Base-by-base conservation (phyloP, 2,329 filamentous ascomycete genomes). In the Botrytis sinoallii region DNA sequence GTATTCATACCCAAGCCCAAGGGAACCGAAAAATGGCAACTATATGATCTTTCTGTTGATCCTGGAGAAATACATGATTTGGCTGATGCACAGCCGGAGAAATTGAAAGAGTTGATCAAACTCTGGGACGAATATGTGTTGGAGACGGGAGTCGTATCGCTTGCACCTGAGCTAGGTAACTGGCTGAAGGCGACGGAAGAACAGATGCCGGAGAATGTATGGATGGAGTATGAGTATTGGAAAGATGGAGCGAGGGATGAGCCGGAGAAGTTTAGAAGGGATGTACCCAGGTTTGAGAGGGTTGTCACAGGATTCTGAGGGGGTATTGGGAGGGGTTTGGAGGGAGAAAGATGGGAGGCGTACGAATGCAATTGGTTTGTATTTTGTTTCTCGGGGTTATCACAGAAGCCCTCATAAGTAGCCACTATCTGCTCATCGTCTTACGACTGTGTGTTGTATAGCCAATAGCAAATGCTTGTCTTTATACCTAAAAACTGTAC, bases 211-310 rank as follows among this genome's bases (percentile, higher is more conserved):
- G 88, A 91, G 80, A 88, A 90, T 78, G 87, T 86, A 10, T 90
- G 88, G 88, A 90, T 90, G 82, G 88, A 90, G 81, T 90, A 89
- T 79, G 88, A 90, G 80, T 90, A 90, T 76, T 91, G 88, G 88
- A 86, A 87, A 74, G 82, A 84, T 5, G 86, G 86, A 0, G 86
- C 86, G 14, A 75, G 73, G 44, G 75, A 77, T 10, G 70, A 74
- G 16, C 75, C 75, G 5, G 75, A 76, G 32, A 73, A 75, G 57
- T 77, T 76, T 57, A 73, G 44, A 22, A 76, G 71, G 52, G 32
- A 74, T 8, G 71, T 71, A 22, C 70, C 71, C 7, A 75, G 74
- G 29, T 74, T 75, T 64, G 74, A 75, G 60, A 73, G 75, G 38
- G 63, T 74, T 59, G 44, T 76, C 0, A 75, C 10, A 73, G 60